Percentiles rank a stretch among this genome's conserved stretches.
Evolutionary conservation across 768 basidiomycete genomes (phyloP).

Genomic region (Suillus occidentalis): DNA sequence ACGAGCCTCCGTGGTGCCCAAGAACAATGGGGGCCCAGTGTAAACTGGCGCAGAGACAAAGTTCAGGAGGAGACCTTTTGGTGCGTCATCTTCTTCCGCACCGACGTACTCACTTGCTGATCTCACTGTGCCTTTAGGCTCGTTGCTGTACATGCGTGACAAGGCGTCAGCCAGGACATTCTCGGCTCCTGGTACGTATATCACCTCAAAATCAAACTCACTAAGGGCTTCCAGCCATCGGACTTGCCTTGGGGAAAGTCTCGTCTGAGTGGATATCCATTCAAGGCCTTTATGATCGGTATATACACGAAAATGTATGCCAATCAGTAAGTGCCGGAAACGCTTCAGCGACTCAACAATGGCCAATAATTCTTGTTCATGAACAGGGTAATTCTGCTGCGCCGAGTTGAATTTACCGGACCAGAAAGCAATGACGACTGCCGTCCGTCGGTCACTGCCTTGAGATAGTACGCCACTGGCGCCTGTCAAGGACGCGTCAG

Average conservation of each 20-base stretch:
- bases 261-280: conserved; percentile 13
- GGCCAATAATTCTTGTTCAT: conserved; percentile 20
- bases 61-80: background rate
- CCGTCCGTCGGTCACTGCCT: too few relatives aligned
- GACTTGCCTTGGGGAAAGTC: conserved; percentile 12
- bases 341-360: conserved; percentile 25
- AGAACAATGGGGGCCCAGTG: background rate
- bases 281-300: conserved; percentile 30
- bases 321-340: conserved; percentile 27
- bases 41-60: conserved; percentile 11
- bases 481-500: too few relatives aligned
- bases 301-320: conserved; percentile 17
- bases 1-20: too few relatives aligned
- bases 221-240: conserved; percentile 33
- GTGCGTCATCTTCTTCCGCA: conserved; percentile 16
- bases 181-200: conserved; percentile 17
- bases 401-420: conserved; percentile 28
- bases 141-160: conserved; percentile 29
- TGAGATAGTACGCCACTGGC: too few relatives aligned
- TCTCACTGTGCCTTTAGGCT: background rate
- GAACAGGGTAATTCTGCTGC: conserved; percentile 30
- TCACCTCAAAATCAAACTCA: conserved; percentile 26
- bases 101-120: conserved; percentile 19
- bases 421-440: conserved; percentile 18
- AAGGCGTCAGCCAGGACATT: conserved; percentile 23